Evolutionary conservation across 352 stramenopile species (phyloP), one percentile per base, ranked within the genome.

Genomic region (Globisporangium paddicum): DNA sequence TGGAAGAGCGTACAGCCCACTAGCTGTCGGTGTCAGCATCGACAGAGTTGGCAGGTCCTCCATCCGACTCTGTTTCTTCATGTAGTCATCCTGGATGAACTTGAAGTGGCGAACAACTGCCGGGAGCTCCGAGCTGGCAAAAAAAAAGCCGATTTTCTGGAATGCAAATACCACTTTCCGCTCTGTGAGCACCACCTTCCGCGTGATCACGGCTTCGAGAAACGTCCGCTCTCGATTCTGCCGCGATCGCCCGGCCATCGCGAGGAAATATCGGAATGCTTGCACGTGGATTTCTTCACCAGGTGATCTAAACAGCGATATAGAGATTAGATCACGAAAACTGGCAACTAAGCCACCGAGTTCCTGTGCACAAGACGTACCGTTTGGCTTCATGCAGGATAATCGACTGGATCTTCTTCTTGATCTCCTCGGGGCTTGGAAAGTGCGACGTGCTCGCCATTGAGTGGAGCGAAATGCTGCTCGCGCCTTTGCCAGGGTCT

Each of bases 11-110:
- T 88, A 89, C 26, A 77, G 25, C 1, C 75, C 79, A 2, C 55
- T 58, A 18, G 66, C 18, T 4, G 73, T 73, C 23, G 79, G 75
- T 0, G 64, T 57, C 1, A 86, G 48, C 63, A 87, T 79, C 1
- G 79, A 87, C 50, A 89, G 64, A 35, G 70, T 82, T 28, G 76
- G 77, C 5, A 88, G 60, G 41, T 87, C 73, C 19, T 90, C 77
- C 61, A 86, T 86, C 40, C 75, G 75, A 41, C 68, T 68, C 11
- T 80, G 77, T 14, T 73, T 69, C 34, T 63, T 66, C 34, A 74
- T 66, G 56, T 76, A 86, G 51, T 79, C 71, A 21, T 87, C 70
- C 67, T 86, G 75, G 13, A 87, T 74, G 40, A 57, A 66, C 32
- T 66, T 82, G 26, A 87, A 84, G 38, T 72, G 68, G 4, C 45